Evolutionary conservation across 129 eudicot genomes (phyloP), one percentile per base, ranked within the genome.

Genomic region (Helichrysum umbraculigerum): DNA sequence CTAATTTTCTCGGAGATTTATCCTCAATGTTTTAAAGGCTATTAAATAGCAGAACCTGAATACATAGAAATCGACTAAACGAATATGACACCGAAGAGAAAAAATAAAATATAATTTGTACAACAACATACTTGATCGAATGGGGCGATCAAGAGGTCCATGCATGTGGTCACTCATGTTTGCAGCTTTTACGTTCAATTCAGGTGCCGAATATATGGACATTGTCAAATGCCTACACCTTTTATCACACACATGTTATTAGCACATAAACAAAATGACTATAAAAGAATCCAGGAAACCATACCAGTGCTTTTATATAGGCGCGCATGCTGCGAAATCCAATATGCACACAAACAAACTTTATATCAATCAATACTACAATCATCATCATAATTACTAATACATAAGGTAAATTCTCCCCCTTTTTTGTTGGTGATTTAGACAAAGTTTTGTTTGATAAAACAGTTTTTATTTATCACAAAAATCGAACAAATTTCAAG

Each of bases 101-200:
- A 66, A 52, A 56, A 4, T 30, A 54, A 51, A 66, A 41, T 20
- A 30, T 4, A 42, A 3, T 5, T 16, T 29, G 7, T 42, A 12
- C 29, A 41, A 51, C 57, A 22, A n/a, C 90, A 71, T 83, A 93
- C 98, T 83, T 75, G 93, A 88, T 86, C 78, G 88, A 68, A 64
- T 33, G 39, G 88, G 82, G 72, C 81, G 86, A 39, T 87, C 90
- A 77, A 81, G 81, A 79, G 96, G 83, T 81, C 83, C 89, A 72
- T 89, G 84, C 89, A 72, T 85, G 21, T 68, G 81, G 87, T 82
- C 91, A 76, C 89, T 75, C 89, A 81, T 85, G 79, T 76, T 79
- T 83, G 77, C 77, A 81, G 66, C 71, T 78, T 56, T 81, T 73
- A 85, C 82, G 73, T 79, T 83, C 65, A 87, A 78, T 76, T 66